A percentile compares a stretch with the other conserved stretches of the same genome.
Conservation (phyloP, 805 yeast species). For the Teunomyces tritomae region DNA sequence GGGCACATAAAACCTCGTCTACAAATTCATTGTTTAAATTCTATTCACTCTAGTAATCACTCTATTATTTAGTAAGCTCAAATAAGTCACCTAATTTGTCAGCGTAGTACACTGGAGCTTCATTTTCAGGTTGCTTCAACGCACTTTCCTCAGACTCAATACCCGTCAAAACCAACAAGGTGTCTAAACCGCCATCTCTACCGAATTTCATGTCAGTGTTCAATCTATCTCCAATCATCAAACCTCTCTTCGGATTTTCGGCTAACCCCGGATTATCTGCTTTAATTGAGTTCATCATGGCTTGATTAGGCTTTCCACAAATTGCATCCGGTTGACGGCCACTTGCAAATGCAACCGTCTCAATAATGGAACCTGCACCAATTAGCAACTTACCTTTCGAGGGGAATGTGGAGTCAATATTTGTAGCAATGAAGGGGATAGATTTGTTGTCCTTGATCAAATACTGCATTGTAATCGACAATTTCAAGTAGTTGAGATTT, state of each 20-base stretch:
- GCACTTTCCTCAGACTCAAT: conserved; percentile 76
- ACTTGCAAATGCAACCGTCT: conserved; percentile 67
- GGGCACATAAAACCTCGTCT: too few relatives aligned
- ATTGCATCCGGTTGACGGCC: conserved; percentile 79
- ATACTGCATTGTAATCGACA: conserved; percentile 81
- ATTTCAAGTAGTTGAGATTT: conserved; percentile 73
- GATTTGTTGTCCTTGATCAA: conserved; percentile 54
- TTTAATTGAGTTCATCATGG: conserved; percentile 87
- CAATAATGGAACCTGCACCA: conserved; percentile 92
- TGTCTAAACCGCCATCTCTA: conserved; percentile 78
- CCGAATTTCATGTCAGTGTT: conserved; percentile 97
- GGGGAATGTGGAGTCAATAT: conserved; percentile 93
- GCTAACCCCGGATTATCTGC: conserved; percentile 50
- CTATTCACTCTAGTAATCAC: background rate
- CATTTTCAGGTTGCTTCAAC: conserved; percentile 30
- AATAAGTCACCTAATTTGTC: conserved; percentile 74
- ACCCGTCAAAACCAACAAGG: conserved; percentile 87
- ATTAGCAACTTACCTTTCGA: conserved; percentile 81
- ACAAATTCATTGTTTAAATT: background rate
- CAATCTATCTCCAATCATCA: conserved; percentile 94
- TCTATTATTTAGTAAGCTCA: conserved; percentile 37
- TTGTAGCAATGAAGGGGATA: conserved; percentile 83
- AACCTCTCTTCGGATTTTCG: conserved; percentile 56
- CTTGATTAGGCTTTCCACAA: conserved; percentile 88
- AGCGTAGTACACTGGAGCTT: conserved; percentile 68